phyloP scores from a whole-genome alignment of 1,284 basidiomycete genomes.

The Boletus sp. region DNA sequence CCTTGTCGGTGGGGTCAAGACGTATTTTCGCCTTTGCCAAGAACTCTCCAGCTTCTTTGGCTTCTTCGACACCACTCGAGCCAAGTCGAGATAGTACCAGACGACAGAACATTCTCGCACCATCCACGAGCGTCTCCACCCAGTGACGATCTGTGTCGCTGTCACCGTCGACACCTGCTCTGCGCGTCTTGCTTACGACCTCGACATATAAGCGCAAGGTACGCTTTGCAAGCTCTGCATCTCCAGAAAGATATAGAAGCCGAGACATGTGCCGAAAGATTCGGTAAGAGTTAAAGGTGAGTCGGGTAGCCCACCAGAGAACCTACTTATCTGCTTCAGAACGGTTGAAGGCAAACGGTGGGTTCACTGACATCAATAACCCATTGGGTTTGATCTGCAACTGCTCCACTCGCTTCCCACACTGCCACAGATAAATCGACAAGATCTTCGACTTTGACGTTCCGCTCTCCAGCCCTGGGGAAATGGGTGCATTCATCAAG shows the following conservation, averaged over 20 bases:
- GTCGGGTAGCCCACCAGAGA: slow-evolving; percentile 86
- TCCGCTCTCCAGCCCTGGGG: slow-evolving; percentile 81
- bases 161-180: slow-evolving; percentile 41
- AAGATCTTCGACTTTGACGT: slow-evolving; percentile 78
- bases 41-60: slow-evolving; percentile 54
- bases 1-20: slow-evolving; percentile 43
- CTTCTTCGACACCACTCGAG: slow-evolving; percentile 43
- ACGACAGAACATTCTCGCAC: slow-evolving; percentile 70
- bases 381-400: slow-evolving; percentile 62
- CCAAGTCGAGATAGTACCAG: slow-evolving; percentile 37
- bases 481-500: slow-evolving; percentile 69
- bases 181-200: slow-evolving; percentile 69
- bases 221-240: slow-evolving; percentile 65
- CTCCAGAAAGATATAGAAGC: slow-evolving; percentile 62
- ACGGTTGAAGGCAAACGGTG: not conserved
- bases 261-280: slow-evolving; percentile 81
- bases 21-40: slow-evolving; percentile 54
- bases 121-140: slow-evolving; percentile 69
- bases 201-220: slow-evolving; percentile 81
- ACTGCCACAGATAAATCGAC: slow-evolving; percentile 77
- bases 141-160: slow-evolving; percentile 61
- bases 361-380: slow-evolving; percentile 60
- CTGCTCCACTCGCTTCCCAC: slow-evolving; percentile 71
- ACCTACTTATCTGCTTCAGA: slow-evolving; percentile 42
- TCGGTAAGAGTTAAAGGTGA: slow-evolving; percentile 87